A percentile compares a stretch with the other conserved stretches of the same genome.
Conservation (phyloP, 2,329 filamentous ascomycete genomes). For the Dactylellina leptospora region DNA sequence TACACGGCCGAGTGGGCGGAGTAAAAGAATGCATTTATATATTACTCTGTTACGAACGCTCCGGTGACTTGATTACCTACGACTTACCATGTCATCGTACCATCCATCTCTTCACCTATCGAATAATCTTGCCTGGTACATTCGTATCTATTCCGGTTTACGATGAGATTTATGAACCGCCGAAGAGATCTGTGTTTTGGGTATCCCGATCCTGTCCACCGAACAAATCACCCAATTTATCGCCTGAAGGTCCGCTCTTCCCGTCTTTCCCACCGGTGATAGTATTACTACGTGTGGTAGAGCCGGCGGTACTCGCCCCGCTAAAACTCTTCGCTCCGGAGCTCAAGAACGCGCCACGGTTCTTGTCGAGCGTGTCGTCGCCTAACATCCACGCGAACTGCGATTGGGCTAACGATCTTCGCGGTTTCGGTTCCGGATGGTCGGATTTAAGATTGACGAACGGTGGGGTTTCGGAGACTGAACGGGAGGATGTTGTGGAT, state of each 20-base stretch:
- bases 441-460: not conserved
- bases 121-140: no score
- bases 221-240: slow-evolving; percentile 18
- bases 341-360: slow-evolving; percentile 54
- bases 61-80: no score
- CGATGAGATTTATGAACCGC: no score
- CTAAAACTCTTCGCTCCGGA: slow-evolving; percentile 35
- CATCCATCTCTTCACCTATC: no score
- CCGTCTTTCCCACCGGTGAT: not conserved
- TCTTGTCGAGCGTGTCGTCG: slow-evolving; percentile 54
- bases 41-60: no score
- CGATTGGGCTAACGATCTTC: slow-evolving; percentile 56
- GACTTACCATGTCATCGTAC: no score
- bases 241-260: not conserved
- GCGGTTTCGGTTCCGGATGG: slow-evolving; percentile 16
- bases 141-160: no score
- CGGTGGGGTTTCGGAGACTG: slow-evolving; percentile 20
- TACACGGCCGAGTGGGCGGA: no score
- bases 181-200: no score
- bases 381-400: slow-evolving; percentile 58
- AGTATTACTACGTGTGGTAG: no score
- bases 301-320: slow-evolving; percentile 14
- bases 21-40: no score
- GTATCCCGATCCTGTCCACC: slow-evolving; percentile 5
- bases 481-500: not conserved